phyloP scores from a whole-genome alignment of 345 rosid species.

The Eucalyptus regnans region DNA sequence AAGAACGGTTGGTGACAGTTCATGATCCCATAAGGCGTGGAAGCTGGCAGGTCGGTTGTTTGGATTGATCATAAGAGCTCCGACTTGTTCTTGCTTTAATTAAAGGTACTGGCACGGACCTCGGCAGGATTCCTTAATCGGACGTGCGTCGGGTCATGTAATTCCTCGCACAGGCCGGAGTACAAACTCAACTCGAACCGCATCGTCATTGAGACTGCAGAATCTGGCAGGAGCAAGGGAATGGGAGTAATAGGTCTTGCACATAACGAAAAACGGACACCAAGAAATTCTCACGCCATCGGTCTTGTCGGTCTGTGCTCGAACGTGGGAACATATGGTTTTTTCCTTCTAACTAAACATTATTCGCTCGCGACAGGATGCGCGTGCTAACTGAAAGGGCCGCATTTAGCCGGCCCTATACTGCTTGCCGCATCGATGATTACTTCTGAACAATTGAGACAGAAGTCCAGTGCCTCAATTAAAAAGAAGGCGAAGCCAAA shows the following conservation, averaged over 20 bases:
- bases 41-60: neutral
- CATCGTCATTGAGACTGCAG: neutral
- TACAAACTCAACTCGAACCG: neutral
- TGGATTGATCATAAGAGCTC: neutral
- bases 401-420: neutral
- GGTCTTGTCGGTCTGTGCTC: neutral
- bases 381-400: neutral
- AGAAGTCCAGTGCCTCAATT: neutral
- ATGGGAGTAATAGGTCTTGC: neutral
- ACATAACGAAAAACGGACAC: neutral
- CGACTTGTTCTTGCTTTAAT: neutral
- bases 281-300: neutral
- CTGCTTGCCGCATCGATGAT: neutral
- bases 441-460: neutral
- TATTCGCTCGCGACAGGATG: neutral
- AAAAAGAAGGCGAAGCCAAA: neutral
- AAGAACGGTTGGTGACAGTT: neutral
- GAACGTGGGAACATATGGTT: neutral
- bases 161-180: neutral
- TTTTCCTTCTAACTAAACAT: neutral
- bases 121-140: neutral
- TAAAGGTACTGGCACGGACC: neutral
- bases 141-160: neutral
- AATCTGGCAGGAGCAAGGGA: neutral
- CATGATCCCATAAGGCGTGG: neutral